These are phyloP conservation scores for Candida tunisiensis DNA, from an alignment of 1,139 yeast genomes.

Conservation along the genomic window DNA sequence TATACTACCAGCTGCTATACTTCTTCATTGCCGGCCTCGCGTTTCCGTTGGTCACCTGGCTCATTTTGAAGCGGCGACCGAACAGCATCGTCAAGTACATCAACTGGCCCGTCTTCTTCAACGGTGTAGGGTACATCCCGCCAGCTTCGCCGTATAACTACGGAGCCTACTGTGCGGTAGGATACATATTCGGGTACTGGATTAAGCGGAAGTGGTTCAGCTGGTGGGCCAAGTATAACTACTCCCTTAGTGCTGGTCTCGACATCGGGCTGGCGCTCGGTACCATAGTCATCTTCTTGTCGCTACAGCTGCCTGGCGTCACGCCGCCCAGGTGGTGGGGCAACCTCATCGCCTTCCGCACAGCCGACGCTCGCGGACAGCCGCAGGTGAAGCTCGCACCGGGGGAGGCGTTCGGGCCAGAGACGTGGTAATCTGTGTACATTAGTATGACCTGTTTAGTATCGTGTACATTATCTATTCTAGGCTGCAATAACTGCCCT, in stretches of 20 bases:
- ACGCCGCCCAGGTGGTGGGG: conserved; percentile 45
- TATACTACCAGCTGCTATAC: conserved; percentile 25
- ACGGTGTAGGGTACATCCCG: conserved; percentile 32
- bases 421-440: conserved; percentile 7
- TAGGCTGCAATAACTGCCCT: no score
- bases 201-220: conserved; percentile 32
- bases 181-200: conserved; percentile 34
- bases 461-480: no score
- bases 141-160: conserved; percentile 38
- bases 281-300: conserved; percentile 30
- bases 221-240: conserved; percentile 56
- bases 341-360: conserved; percentile 14
- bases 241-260: conserved; percentile 38
- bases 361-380: conserved; percentile 8
- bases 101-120: conserved; percentile 35
- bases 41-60: conserved; percentile 29
- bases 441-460: no score
- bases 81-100: conserved; percentile 26
- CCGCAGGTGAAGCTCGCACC: conserved; percentile 8
- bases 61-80: conserved; percentile 32
- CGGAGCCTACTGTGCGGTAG: conserved; percentile 30
- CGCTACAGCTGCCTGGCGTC: conserved; percentile 21
- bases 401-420: conserved; percentile 14
- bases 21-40: conserved; percentile 31
- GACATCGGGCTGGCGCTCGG: conserved; percentile 40